Conservation (phyloP, 352 stramenopile genomes). For the Globisporangium acanthophoron region DNA sequence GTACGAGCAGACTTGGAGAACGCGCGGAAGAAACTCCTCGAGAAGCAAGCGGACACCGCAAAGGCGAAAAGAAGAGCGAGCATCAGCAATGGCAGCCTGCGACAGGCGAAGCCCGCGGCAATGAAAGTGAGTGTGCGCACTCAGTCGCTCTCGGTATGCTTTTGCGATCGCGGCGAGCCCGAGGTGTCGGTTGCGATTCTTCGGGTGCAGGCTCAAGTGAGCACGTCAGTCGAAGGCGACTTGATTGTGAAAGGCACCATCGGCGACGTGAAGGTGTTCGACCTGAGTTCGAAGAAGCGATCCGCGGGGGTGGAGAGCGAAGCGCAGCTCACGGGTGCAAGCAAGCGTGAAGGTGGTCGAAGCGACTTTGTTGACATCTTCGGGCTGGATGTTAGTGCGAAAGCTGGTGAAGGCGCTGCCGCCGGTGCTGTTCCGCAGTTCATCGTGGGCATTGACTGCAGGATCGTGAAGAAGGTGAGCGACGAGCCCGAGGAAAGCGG, state of each 20-base stretch:
- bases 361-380: constrained; percentile 51
- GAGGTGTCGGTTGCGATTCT: constrained; percentile 66
- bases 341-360: neutral
- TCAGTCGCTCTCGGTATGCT: constrained; percentile 74
- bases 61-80: constrained; percentile 1
- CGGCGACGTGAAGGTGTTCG: constrained; percentile 68
- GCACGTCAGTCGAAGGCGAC: constrained; percentile 18
- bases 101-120: constrained; percentile 6
- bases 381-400: constrained; percentile 29
- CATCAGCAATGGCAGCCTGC: neutral
- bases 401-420: constrained; percentile 6
- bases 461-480: constrained; percentile 18
- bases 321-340: constrained; percentile 1
- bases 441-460: constrained; percentile 41
- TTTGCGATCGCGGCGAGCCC: constrained; percentile 64
- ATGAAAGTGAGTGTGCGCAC: constrained; percentile 48
- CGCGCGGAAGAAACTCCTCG: constrained; percentile 58
- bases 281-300: constrained; percentile 39
- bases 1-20: constrained; percentile 74
- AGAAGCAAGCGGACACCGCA: constrained; percentile 15
- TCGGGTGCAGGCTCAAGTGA: constrained; percentile 34
- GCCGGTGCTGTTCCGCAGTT: constrained; percentile 14
- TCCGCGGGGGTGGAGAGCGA: constrained; percentile 7
- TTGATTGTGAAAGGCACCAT: constrained; percentile 42
- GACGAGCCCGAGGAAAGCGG: neutral